A percentile compares a stretch with the other conserved stretches of the same genome.
phyloP scores from a whole-genome alignment of 106 monocot genomes.

The Chionographis japonica region DNA sequence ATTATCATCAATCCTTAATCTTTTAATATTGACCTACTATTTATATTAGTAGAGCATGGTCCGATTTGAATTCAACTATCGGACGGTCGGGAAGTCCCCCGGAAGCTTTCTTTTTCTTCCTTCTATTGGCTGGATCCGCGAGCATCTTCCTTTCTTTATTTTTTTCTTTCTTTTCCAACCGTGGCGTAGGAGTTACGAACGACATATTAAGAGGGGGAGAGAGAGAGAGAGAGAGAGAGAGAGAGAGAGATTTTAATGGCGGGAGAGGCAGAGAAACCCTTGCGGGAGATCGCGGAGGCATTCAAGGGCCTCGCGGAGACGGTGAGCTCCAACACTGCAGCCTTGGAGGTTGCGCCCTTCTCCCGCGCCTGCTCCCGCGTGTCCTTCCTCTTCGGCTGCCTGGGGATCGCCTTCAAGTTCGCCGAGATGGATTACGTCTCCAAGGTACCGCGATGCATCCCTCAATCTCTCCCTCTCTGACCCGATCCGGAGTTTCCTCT shows the following conservation, averaged over 20 bases:
- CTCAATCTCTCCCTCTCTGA: not conserved
- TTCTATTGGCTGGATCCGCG: too few species aligned
- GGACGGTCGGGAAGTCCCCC: too few species aligned
- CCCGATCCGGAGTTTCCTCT: too few species aligned
- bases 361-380: conserved; percentile 74
- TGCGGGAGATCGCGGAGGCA: conserved; percentile 63
- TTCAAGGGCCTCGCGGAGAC: conserved; percentile 55
- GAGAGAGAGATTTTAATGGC: conserved; percentile 8
- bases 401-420: conserved; percentile 93
- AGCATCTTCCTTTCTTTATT: too few species aligned
- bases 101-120: too few species aligned
- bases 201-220: too few species aligned
- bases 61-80: too few species aligned
- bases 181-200: too few species aligned
- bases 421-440: conserved; percentile 91
- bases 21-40: too few species aligned
- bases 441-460: conserved; percentile 39
- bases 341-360: conserved; percentile 56
- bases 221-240: not conserved
- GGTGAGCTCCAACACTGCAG: conserved; percentile 19
- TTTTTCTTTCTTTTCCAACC: too few species aligned
- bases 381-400: conserved; percentile 82
- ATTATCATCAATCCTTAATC: too few species aligned
- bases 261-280: conserved; percentile 49
- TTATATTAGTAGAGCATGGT: too few species aligned